These are phyloP conservation scores for Ustilago cynodontis DNA, from an alignment of 1,284 basidiomycete genomes.

Conservation along the genomic window DNA sequence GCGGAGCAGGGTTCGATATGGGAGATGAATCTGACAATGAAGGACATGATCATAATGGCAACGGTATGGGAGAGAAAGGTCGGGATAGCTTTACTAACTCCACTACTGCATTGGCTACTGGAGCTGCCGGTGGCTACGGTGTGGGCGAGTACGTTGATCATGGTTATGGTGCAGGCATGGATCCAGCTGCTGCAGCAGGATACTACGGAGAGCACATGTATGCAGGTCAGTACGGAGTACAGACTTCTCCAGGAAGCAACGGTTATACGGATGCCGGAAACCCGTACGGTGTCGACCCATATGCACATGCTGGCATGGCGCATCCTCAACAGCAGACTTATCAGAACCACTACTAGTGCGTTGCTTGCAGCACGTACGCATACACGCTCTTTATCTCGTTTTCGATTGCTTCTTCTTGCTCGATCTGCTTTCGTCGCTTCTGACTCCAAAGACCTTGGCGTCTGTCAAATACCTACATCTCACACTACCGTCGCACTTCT, in stretches of 20 bases:
- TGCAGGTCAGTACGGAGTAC: constrained; percentile 27
- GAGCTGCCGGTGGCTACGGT: constrained; percentile 21
- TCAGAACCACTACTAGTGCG: constrained; percentile 29
- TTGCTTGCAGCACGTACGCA: neutral
- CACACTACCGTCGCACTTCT: neutral
- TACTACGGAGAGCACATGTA: constrained; percentile 38
- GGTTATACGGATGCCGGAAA: constrained; percentile 1
- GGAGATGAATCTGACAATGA: constrained; percentile 63
- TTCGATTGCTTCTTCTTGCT: neutral
- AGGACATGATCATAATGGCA: constrained; percentile 28
- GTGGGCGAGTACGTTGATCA: constrained; percentile 38
- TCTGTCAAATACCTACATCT: neutral
- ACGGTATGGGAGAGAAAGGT: constrained; percentile 33
- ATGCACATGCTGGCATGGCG: constrained; percentile 39
- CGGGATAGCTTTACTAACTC: constrained; percentile 49
- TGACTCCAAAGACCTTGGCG: neutral
- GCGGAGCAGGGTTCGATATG: constrained; percentile 69
- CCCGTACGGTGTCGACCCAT: constrained; percentile 33
- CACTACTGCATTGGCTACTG: constrained; percentile 46
- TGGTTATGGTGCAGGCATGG: constrained; percentile 23
- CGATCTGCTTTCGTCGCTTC: constrained; percentile 4
- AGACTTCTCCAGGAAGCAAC: constrained; percentile 11
- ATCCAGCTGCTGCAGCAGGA: constrained; percentile 23
- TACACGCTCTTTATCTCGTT: neutral
- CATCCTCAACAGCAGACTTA: constrained; percentile 22